Percentiles rank a stretch among this genome's conserved stretches.
phyloP scores from a whole-genome alignment of 768 basidiomycete genomes.

The Lyophyllum atratum region DNA sequence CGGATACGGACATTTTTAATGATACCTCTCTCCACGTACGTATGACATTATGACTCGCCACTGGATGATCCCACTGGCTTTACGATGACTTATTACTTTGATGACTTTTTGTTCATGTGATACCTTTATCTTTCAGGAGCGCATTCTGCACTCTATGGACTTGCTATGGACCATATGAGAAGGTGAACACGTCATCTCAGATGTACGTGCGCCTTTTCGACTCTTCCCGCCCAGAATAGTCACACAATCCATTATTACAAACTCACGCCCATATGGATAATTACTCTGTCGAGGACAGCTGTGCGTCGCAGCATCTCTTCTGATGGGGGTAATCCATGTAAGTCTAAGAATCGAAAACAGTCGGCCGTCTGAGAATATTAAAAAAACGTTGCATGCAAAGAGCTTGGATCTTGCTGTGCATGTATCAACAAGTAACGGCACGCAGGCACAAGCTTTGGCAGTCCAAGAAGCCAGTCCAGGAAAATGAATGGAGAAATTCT shows the following conservation, averaged over 20 bases:
- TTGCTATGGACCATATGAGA: constrained; percentile 2
- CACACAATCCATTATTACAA: constrained; percentile 11
- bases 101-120: constrained; percentile 21
- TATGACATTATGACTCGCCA: constrained; percentile 34
- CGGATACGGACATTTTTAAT: constrained; percentile 29
- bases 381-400: constrained; percentile 47
- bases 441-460: constrained; percentile 25
- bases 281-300: constrained; percentile 8
- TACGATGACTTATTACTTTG: constrained; percentile 26
- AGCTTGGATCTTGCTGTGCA: constrained; percentile 22
- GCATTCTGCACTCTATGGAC: constrained; percentile 1
- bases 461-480: neutral
- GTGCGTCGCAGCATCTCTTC: constrained; percentile 9
- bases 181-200: constrained; percentile 8
- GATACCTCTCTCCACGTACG: constrained; percentile 29
- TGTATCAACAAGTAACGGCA: neutral
- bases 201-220: neutral
- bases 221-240: constrained; percentile 5
- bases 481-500: constrained; percentile 17
- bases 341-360: constrained; percentile 6
- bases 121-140: constrained; percentile 6
- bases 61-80: constrained; percentile 20
- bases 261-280: constrained; percentile 13
- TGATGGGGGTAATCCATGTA: constrained; percentile 17
- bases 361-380: constrained; percentile 35